Conservation (phyloP, 441 rosid species). For the Macaranga tanarius region DNA sequence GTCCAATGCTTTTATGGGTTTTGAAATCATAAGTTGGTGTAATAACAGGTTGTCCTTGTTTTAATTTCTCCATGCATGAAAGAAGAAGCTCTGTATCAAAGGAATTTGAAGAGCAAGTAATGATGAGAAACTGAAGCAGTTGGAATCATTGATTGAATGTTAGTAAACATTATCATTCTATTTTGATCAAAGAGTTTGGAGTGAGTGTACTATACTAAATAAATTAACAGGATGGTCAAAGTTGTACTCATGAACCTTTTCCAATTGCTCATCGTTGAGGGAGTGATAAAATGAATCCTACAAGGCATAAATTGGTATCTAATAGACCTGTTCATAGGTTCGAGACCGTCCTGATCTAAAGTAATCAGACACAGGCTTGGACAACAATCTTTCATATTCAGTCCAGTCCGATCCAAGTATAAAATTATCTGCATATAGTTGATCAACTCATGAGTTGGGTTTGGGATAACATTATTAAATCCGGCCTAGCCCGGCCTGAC, state of each 20-base stretch:
- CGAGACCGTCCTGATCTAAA: too few species aligned
- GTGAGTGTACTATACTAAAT: neutral
- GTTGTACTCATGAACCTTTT: conserved; percentile 79
- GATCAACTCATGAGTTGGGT: too few species aligned
- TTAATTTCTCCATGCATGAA: conserved; percentile 72
- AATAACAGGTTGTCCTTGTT: conserved; percentile 67
- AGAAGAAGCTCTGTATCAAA: conserved; percentile 75
- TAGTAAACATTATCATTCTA: neutral
- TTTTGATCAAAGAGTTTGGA: neutral
- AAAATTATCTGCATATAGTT: too few species aligned
- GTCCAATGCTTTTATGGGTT: conserved; percentile 55
- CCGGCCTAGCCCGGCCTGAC: too few species aligned
- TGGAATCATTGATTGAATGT: neutral
- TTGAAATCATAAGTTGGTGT: conserved; percentile 82
- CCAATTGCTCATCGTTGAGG: conserved; percentile 43
- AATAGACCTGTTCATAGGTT: too few species aligned
- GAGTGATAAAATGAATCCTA: conserved; percentile 90
- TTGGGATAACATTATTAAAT: too few species aligned
- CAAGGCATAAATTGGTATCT: neutral
- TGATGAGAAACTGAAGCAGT: too few species aligned
- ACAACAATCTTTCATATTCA: too few species aligned
- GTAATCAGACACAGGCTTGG: too few species aligned
- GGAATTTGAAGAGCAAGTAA: conserved; percentile 49
- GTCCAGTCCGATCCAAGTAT: too few species aligned
- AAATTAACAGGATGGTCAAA: conserved; percentile 92